Base-by-base conservation (phyloP, 1,284 basidiomycete species). In the Ustilago curta region DNA sequence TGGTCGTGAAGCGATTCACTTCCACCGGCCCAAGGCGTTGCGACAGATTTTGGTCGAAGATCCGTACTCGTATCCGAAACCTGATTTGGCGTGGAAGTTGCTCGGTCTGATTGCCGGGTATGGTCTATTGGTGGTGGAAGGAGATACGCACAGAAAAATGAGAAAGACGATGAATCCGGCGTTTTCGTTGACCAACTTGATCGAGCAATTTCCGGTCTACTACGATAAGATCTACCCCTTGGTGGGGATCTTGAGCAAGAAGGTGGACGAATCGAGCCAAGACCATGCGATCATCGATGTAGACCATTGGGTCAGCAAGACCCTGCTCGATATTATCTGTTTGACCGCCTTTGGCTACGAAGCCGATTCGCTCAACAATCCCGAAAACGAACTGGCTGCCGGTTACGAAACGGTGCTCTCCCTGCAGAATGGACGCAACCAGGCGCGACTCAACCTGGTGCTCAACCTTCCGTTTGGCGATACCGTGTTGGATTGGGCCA, bases 281-380 rank as follows among this genome's bases (percentile, higher is more conserved):
- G 74, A 68, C 18, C 57, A 60, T 39, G 61, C 67, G 4, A 64
- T 77, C 18, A 64, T 83, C 60, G 79, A 85, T 37, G 65, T 83
- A 2, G 59, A 71, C 31, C 52, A 44, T 4, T 80, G 70, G 70
- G 62, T 80, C 25, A 75, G 70, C 52, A 63, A 70, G n/a, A 61
- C 77, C 12, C 68, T 84, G 4, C 78, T 85, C 19, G 83, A 85
- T 61, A 83, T 83, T 55, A 84, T 84, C 56, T 79, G 82, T 49
- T 52, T 75, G 7, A 65, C 77, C 50, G 79, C 77, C 4, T 78
- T 78, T 39, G 79, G 75, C 12, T 80, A 78, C 58, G 68, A 75
- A 7, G 82, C 80, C 35, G 61, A 78, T 40, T 76, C 81, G 21
- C 50, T 85, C 51, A 66, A 77, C 44, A 68, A 78, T 31, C 58